A percentile compares a stretch with the other conserved stretches of the same genome.
phyloP scores from a whole-genome alignment of 2,329 filamentous ascomycete species.

The Sclerotinia spermophila region DNA sequence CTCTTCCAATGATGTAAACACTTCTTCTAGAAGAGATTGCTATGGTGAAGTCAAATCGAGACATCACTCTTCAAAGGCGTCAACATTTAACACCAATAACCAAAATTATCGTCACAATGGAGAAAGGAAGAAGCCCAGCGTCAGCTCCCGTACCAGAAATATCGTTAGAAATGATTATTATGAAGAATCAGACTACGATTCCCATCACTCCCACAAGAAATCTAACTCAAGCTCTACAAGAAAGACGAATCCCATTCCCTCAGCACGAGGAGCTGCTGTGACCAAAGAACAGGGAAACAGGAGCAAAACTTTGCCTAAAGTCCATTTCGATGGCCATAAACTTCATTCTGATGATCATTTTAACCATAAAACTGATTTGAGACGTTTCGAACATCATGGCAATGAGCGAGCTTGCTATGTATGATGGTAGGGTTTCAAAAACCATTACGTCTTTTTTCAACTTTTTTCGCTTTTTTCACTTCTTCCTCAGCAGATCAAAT shows the following conservation, averaged over 20 bases:
- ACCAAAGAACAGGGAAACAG: background rate
- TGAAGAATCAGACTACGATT: background rate
- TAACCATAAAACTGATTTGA: background rate
- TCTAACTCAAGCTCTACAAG: background rate
- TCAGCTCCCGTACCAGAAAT: fast-evolving
- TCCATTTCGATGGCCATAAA: background rate
- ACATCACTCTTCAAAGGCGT: background rate
- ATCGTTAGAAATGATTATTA: background rate
- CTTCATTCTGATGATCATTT: background rate
- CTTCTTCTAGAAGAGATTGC: too few relatives aligned
- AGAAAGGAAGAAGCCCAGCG: background rate
- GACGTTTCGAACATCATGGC: background rate
- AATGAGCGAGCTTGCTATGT: background rate
- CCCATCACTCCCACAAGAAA: background rate
- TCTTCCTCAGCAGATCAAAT: fast-evolving
- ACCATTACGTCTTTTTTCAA: background rate
- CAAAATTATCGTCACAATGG: background rate
- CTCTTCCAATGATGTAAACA: too few relatives aligned
- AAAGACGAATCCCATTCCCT: background rate
- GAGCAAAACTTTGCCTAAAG: background rate
- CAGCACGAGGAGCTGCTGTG: too few relatives aligned
- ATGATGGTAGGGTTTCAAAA: background rate
- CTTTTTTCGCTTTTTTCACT: background rate
- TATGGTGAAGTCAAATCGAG: background rate
- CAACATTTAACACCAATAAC: background rate